Evolutionary conservation across 1,284 basidiomycete genomes (phyloP).

Genomic region (Mycocalia duriaeana): DNA sequence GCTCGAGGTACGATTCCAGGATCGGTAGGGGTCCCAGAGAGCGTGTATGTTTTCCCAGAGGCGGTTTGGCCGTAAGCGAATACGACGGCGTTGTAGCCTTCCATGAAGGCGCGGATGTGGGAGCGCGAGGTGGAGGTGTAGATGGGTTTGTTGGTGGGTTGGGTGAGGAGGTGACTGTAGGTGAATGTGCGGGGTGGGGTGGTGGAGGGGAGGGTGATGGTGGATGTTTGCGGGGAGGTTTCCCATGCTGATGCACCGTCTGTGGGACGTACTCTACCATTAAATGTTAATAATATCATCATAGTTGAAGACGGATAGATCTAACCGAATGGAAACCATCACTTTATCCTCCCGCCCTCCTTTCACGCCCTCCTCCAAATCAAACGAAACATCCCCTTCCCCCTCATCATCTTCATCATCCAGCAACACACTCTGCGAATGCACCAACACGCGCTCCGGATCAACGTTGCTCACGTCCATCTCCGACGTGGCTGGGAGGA

Average conservation of each 20-base stretch:
- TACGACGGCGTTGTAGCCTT: slow-evolving; percentile 92
- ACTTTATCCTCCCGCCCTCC: slow-evolving; percentile 78
- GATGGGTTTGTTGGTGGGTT: slow-evolving; percentile 79
- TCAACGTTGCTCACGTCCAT: slow-evolving; percentile 76
- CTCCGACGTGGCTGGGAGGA: slow-evolving; percentile 49
- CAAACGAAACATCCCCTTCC: slow-evolving; percentile 55
- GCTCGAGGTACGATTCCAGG: slow-evolving; percentile 94
- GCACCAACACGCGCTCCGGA: slow-evolving; percentile 71
- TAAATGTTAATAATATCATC: slow-evolving; percentile 1
- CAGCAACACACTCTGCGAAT: slow-evolving; percentile 64
- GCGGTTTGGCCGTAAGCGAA: slow-evolving; percentile 92
- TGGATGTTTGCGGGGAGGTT: slow-evolving; percentile 33
- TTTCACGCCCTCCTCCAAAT: slow-evolving; percentile 33
- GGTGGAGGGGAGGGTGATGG: slow-evolving; percentile 55
- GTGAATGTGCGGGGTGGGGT: slow-evolving; percentile 46
- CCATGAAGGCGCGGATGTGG: slow-evolving; percentile 90
- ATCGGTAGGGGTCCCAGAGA: slow-evolving; percentile 77
- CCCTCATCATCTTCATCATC: slow-evolving; percentile 63
- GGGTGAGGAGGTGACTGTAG: slow-evolving; percentile 78
- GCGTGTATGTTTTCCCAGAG: slow-evolving; percentile 90
- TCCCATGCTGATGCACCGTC: slow-evolving; percentile 54
- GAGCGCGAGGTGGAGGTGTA: slow-evolving; percentile 83
- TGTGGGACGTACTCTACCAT: slow-evolving; percentile 65
- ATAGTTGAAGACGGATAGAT: slow-evolving; percentile 3
- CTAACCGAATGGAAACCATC: slow-evolving; percentile 80